Evolutionary conservation across 129 eudicot species (phyloP).

Genomic region (Arctium lappa): DNA sequence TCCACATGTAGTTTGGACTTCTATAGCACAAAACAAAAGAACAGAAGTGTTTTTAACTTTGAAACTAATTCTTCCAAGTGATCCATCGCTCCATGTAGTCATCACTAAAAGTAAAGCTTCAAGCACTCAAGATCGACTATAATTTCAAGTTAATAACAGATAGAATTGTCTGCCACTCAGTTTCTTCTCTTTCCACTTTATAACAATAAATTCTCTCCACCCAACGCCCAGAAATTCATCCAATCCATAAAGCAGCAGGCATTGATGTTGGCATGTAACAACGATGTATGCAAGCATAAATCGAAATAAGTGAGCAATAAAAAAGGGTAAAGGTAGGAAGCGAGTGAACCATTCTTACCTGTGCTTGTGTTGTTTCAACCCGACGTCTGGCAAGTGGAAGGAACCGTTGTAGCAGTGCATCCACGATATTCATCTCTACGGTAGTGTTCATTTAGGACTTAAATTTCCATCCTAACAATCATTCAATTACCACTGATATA

Average conservation of each 20-base stretch:
- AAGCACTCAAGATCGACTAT: background rate
- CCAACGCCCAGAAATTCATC: background rate
- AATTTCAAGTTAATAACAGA: no score
- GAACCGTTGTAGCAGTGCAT: constrained; percentile 84
- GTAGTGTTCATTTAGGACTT: background rate
- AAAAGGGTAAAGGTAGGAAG: background rate
- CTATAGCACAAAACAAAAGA: background rate
- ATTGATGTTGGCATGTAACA: background rate
- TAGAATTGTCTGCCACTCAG: no score
- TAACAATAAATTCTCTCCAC: no score
- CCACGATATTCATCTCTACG: constrained; percentile 59
- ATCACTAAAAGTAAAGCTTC: background rate
- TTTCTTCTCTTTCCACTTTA: no score
- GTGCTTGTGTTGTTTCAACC: constrained; percentile 86
- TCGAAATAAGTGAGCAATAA: background rate
- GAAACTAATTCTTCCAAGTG: background rate
- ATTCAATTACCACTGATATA: background rate
- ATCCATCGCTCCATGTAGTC: background rate
- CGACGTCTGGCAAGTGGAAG: constrained; percentile 93
- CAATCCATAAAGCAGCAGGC: background rate
- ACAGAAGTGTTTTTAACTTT: background rate
- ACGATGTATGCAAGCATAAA: background rate
- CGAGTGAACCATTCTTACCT: constrained; percentile 30
- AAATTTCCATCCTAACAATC: background rate
- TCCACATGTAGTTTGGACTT: background rate